These are phyloP conservation scores for Erigeron philadelphicus DNA, from an alignment of 140 eudicot species.

Conservation along the genomic window DNA sequence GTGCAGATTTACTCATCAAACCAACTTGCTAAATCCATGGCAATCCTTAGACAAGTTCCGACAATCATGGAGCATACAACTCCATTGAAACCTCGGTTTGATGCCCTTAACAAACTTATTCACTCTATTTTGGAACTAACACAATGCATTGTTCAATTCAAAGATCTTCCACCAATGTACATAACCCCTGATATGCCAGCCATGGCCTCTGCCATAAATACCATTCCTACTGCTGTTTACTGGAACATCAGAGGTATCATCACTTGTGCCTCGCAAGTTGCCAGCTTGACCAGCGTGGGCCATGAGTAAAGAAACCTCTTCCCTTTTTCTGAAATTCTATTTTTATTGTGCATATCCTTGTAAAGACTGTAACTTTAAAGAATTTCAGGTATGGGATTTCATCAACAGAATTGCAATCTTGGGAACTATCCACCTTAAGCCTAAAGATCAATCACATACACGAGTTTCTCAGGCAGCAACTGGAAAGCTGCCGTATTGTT, in stretches of 20 bases:
- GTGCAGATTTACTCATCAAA: constrained; percentile 51
- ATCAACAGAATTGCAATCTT: constrained; percentile 37
- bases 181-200: constrained; percentile 40
- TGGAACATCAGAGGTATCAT: constrained; percentile 55
- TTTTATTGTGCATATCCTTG: background rate
- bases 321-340: background rate
- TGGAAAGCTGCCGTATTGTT: constrained; percentile 33
- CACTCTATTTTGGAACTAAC: constrained; percentile 47
- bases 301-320: constrained; percentile 37
- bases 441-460: constrained; percentile 48
- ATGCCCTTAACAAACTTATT: constrained; percentile 42
- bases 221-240: constrained; percentile 57
- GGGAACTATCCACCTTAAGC: constrained; percentile 55
- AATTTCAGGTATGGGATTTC: constrained; percentile 40
- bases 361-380: background rate
- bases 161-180: constrained; percentile 38
- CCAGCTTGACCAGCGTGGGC: constrained; percentile 52
- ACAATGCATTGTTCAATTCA: constrained; percentile 39
- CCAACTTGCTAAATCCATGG: constrained; percentile 62
- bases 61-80: constrained; percentile 48
- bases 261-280: constrained; percentile 48
- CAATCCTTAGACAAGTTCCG: constrained; percentile 57
- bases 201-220: constrained; percentile 32
- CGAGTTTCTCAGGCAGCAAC: constrained; percentile 40
- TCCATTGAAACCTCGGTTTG: constrained; percentile 47